Conservation (phyloP, 768 basidiomycete species). For the Gymnopilus junonius region DNA sequence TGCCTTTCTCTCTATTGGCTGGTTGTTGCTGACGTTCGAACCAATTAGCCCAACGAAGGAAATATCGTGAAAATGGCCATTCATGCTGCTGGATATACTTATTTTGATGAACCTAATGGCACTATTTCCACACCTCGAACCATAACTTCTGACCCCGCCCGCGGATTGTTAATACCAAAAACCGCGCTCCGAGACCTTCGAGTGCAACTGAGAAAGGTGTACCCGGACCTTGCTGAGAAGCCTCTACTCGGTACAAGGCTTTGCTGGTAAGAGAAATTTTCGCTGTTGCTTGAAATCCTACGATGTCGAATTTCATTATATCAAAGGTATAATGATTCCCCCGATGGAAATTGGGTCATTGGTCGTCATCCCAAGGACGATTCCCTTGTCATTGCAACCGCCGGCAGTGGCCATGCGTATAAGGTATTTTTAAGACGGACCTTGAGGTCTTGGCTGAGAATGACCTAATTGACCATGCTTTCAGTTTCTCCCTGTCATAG, state of each 20-base stretch:
- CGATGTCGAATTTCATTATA: neutral
- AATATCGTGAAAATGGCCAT: conserved; percentile 80
- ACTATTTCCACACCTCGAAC: conserved; percentile 81
- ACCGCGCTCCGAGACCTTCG: conserved; percentile 55
- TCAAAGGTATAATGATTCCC: conserved; percentile 86
- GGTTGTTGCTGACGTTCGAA: neutral
- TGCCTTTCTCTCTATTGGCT: neutral
- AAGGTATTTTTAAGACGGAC: conserved; percentile 53
- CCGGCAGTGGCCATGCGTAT: conserved; percentile 87
- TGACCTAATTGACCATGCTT: conserved; percentile 4
- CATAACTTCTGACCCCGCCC: conserved; percentile 57
- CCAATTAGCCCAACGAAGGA: conserved; percentile 62
- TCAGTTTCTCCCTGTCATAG: conserved; percentile 89
- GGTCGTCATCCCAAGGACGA: conserved; percentile 64
- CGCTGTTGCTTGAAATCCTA: neutral
- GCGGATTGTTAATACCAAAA: conserved; percentile 70
- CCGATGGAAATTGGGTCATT: conserved; percentile 89
- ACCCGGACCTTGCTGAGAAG: conserved; percentile 78
- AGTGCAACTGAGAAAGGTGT: conserved; percentile 55
- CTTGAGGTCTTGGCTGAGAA: neutral
- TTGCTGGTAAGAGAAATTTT: conserved; percentile 74
- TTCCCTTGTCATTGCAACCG: conserved; percentile 80
- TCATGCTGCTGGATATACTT: conserved; percentile 75
- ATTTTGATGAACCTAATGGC: conserved; percentile 37
- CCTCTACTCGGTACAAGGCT: conserved; percentile 75